Base-by-base conservation (phyloP, 2,329 filamentous ascomycete genomes). In the Fusarium sp. region DNA sequence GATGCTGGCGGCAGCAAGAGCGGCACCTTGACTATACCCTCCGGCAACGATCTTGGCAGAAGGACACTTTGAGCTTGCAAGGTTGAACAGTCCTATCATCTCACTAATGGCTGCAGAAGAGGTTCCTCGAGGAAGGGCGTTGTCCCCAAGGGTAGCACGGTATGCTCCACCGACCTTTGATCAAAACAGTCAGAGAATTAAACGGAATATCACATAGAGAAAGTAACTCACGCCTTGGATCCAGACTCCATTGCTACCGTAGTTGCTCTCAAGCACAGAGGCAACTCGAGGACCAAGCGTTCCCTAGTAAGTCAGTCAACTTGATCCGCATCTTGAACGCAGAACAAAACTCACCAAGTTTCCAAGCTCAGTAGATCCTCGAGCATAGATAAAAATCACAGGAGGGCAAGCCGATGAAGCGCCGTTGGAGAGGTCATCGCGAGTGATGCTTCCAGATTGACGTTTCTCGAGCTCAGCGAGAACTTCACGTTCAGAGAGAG, bases 31-130 rank as follows among this genome's bases (percentile, higher is more conserved):
- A 36, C 80, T 81, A 36, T 81, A 81, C 1, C 80, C 85, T 39
- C 83, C 85, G 1, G 83, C 81, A 1, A 86, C 80, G 22, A 86
- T 81, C 54, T 81, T 79, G 0, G 85, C 78, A 16, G 81, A 76
- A 16, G 85, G 85, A 53, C 85, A 87, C 70, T 85, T 85, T 14
- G 75, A 74, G 73, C 78, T 71, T 18, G 85, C 84, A n/a, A 82
- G 61, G 5, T 78, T 73, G 73, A 86, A 83, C n/a, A 85, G 80
- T 6, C 78, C 74, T 24, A 79, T 82, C 36, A 82, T 84, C 53
- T 84, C 84, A 2, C 78, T 55, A 45, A 86, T 86, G 24, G 83
- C 82, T 3, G 68, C 79, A 3, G 55, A 39, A 35, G 79, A 78
- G 1, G 84, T 84, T 39, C 83, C 83, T 9, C 75, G 65, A 3